Base-by-base conservation (phyloP, 2,329 filamentous ascomycete genomes). In the Escovopsis weberi region DNA sequence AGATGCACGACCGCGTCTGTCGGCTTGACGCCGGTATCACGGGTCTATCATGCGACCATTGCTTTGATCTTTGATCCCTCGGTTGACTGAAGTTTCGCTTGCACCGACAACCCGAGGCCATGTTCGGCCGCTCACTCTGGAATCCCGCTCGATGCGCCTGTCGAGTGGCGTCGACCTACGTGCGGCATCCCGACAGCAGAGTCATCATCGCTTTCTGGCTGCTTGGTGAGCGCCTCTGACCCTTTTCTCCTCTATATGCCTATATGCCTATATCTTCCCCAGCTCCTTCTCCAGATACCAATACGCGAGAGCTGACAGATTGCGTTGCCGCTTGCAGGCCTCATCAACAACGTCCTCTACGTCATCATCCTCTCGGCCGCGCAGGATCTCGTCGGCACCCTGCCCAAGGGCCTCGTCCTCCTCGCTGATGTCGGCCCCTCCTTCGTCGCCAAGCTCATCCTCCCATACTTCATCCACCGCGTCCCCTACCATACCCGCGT, bases 261-360 rank as follows among this genome's bases (percentile, higher is more conserved):
- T 15, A 15, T 15, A 15, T 15, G 15, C 15, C 15, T 15, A 15
- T 12, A 5, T 12, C 6, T 8, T 18, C 15, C 9, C 5, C n/a
- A n/a, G 15, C 12, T 5, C n/a, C 12, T 4, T 10, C 37, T 26
- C 8, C 8, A 19, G 30, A 26, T 12, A 5, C 12, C 10, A 15
- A 26, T 18, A 4, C 23, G 26, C 7, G 11, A 32, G 15, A 23
- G 34, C 49, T 54, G 39, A 54, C 35, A 7, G 6, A 26, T 34
- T 15, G 23, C 23, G 23, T 23, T 23, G 2, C 23, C 23, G 10
- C 1, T 26, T 2, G 26, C 19, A 65, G 63, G 63, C 43, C 57
- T 65, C 15, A 91, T 96, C 59, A 96, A 98, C 64, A 96, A 96
- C 66, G 85, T 96, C 52, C 82, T 95, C 64, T 96, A 95, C 63